Percentiles rank a stretch among this genome's conserved stretches.
These are phyloP conservation scores for Helianthus tuberosus DNA, from an alignment of 129 eudicot species.

Conservation along the genomic window DNA sequence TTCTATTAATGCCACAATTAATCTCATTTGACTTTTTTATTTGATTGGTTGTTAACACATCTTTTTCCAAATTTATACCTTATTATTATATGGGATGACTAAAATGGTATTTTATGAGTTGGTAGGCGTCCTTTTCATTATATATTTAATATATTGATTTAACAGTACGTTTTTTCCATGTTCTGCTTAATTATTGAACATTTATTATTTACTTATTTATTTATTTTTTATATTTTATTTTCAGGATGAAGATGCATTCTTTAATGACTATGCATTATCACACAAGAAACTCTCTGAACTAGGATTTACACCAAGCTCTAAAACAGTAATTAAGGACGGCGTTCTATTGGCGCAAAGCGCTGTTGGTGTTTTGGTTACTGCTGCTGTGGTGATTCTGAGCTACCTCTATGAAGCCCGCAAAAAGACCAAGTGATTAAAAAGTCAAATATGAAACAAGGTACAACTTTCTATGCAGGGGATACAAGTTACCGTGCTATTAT, in stretches of 20 bases:
- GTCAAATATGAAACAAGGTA: slow-evolving; percentile 3
- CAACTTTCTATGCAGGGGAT: slow-evolving; percentile 21
- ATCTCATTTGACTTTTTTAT: slow-evolving; percentile 1
- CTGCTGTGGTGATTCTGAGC: slow-evolving; percentile 79
- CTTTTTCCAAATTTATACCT: slow-evolving; percentile 24
- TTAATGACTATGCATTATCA: slow-evolving; percentile 74
- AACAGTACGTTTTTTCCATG: slow-evolving; percentile 39
- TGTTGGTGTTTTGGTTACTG: slow-evolving; percentile 81
- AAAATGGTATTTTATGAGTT: slow-evolving; percentile 27
- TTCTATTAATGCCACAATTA: not conserved
- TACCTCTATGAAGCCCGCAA: slow-evolving; percentile 78
- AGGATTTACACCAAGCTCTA: slow-evolving; percentile 66
- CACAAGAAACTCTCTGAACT: slow-evolving; percentile 96
- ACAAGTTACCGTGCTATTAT: slow-evolving; percentile 23
- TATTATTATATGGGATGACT: slow-evolving; percentile 13
- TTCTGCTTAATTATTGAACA: slow-evolving; percentile 44
- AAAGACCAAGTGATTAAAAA: slow-evolving; percentile 46
- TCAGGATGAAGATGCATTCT: slow-evolving; percentile 92
- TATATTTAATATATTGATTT: slow-evolving; percentile 27
- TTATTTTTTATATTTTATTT: not conserved
- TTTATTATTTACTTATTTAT: slow-evolving; percentile 24
- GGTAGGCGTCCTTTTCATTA: slow-evolving; percentile 38
- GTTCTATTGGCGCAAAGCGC: slow-evolving; percentile 85
- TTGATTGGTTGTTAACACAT: slow-evolving; percentile 37
- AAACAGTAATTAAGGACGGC: slow-evolving; percentile 52